A percentile compares a stretch with the other conserved stretches of the same genome.
phyloP scores from a whole-genome alignment of 352 stramenopile species.

The Pilasporangium apinafurcum region DNA sequence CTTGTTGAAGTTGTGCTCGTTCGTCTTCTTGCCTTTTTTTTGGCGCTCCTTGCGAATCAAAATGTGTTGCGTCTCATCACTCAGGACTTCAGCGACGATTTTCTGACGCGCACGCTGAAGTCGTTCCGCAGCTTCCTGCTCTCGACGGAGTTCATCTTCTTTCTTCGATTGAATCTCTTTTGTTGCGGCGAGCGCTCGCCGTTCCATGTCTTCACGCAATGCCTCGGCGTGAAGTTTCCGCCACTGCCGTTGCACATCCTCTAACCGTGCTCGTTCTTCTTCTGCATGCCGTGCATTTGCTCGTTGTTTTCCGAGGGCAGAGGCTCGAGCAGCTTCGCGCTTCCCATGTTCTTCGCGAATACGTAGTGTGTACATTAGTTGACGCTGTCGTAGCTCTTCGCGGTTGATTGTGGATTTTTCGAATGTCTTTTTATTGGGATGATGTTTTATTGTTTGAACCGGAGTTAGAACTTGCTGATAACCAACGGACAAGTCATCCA shows the following conservation, averaged over 20 bases:
- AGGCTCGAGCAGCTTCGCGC: slow-evolving; percentile 15
- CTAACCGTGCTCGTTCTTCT: slow-evolving; percentile 10
- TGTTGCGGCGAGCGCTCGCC: slow-evolving; percentile 27
- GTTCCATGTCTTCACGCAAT: slow-evolving; percentile 30
- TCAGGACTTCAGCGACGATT: slow-evolving; percentile 26
- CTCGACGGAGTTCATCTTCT: slow-evolving; percentile 28
- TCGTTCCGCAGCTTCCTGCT: slow-evolving; percentile 21
- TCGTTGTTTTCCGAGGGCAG: slow-evolving; percentile 17
- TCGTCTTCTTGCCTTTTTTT: not conserved
- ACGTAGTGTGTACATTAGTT: slow-evolving; percentile 31
- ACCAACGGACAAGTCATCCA: no score
- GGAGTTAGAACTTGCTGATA: no score
- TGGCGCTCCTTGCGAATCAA: slow-evolving; percentile 7
- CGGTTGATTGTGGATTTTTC: no score
- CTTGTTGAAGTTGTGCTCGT: no score
- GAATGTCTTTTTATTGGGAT: no score
- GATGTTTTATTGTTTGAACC: no score
- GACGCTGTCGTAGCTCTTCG: slow-evolving; percentile 25
- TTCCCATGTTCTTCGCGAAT: slow-evolving; percentile 31
- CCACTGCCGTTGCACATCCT: slow-evolving; percentile 21
- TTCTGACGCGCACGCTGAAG: slow-evolving; percentile 20
- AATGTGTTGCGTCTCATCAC: slow-evolving; percentile 29
- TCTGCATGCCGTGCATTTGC: slow-evolving; percentile 15
- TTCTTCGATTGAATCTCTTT: slow-evolving; percentile 39
- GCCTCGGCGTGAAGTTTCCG: slow-evolving; percentile 17